A percentile compares a stretch with the other conserved stretches of the same genome.
These are phyloP conservation scores for Debaryomyces singareniensis DNA, from an alignment of 1,139 yeast species.

Conservation along the genomic window DNA sequence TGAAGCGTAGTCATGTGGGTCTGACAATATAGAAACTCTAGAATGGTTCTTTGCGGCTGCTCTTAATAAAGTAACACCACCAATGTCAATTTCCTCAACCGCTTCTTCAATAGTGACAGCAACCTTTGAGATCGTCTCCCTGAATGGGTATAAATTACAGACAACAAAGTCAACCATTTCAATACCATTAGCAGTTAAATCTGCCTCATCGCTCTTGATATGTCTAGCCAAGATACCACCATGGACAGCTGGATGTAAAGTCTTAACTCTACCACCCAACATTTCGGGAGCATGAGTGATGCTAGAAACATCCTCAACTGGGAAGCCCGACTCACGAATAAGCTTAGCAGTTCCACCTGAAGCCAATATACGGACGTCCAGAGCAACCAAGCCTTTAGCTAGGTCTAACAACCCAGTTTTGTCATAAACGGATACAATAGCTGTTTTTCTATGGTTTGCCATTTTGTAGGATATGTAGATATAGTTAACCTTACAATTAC, in stretches of 20 bases:
- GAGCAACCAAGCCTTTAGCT: constrained; percentile 87
- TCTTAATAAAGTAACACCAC: constrained; percentile 94
- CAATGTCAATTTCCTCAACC: constrained; percentile 96
- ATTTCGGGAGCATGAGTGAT: constrained; percentile 98
- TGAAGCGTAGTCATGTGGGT: constrained; percentile 85
- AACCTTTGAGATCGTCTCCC: constrained; percentile 92
- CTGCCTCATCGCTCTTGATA: constrained; percentile 83
- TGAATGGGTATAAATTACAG: constrained; percentile 96
- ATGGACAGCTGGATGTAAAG: constrained; percentile 97
- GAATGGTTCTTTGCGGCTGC: constrained; percentile 99
- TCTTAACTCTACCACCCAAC: constrained; percentile 97
- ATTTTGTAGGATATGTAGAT: too few relatives aligned
- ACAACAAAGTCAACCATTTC: constrained; percentile 95
- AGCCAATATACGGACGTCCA: constrained; percentile 86
- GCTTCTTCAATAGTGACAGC: constrained; percentile 97
- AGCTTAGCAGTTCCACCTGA: constrained; percentile 96
- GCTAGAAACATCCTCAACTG: constrained; percentile 90
- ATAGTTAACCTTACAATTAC: too few relatives aligned
- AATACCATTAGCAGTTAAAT: constrained; percentile 79
- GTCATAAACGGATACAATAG: constrained; percentile 93
- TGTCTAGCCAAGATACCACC: constrained; percentile 97
- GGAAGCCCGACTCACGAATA: constrained; percentile 96
- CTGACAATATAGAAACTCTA: constrained; percentile 90
- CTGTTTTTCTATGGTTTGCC: constrained; percentile 60
- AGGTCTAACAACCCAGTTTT: constrained; percentile 93